Conservation (phyloP, 768 basidiomycete genomes). For the Xanthoconium purpureum region DNA sequence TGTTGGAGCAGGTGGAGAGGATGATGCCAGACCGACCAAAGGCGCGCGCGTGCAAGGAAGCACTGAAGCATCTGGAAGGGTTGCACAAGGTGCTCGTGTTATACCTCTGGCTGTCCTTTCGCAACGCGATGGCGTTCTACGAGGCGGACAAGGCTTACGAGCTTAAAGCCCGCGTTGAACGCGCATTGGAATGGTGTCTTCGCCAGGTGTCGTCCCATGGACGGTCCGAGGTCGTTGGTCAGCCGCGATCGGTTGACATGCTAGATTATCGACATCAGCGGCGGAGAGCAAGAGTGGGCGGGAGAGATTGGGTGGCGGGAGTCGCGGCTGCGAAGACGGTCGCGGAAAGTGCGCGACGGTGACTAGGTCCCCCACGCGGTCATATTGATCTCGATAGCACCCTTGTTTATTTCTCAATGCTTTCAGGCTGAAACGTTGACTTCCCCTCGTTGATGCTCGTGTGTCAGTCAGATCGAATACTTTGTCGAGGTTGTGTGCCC, state of each 20-base stretch:
- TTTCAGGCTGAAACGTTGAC: neutral
- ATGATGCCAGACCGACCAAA: conserved; percentile 18
- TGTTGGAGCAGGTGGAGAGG: conserved; percentile 20
- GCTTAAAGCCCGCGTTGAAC: conserved; percentile 63
- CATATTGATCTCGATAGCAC: neutral
- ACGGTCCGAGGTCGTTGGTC: neutral
- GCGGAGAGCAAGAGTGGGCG: conserved; percentile 8
- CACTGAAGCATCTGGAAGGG: conserved; percentile 52
- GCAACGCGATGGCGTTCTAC: conserved; percentile 64
- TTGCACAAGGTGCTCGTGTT: conserved; percentile 73
- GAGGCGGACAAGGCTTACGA: conserved; percentile 47
- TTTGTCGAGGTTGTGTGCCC: too few relatives aligned
- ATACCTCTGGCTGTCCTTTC: conserved; percentile 83
- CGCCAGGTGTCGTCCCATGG: conserved; percentile 35
- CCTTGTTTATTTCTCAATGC: neutral
- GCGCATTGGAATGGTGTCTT: conserved; percentile 63
- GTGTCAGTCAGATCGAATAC: neutral
- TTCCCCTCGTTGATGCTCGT: neutral
- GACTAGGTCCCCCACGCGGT: neutral
- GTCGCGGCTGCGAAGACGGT: conserved; percentile 23
- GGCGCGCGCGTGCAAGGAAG: conserved; percentile 9
- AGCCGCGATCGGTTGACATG: neutral
- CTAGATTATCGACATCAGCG: conserved; percentile 24
- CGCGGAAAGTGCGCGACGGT: conserved; percentile 7
- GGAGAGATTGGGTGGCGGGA: conserved; percentile 13